Conservation (phyloP, 2,329 filamentous ascomycete genomes). For the Xylaria sp. region DNA sequence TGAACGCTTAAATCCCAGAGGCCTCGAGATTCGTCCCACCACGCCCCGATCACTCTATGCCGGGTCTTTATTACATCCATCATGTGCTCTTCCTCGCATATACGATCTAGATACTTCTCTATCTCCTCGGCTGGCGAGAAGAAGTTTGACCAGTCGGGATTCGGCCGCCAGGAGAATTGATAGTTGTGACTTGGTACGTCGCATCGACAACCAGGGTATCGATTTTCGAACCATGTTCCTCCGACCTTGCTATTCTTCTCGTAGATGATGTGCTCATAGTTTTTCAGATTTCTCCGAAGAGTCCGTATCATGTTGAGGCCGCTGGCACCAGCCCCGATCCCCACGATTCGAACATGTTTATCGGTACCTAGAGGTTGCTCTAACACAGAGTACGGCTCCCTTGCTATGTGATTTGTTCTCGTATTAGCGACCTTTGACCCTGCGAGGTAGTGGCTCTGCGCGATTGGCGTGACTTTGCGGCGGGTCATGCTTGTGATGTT, state of each 20-base stretch:
- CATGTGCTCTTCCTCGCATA: constrained; percentile 61
- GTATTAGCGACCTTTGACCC: constrained; percentile 38
- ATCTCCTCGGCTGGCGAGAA: constrained; percentile 67
- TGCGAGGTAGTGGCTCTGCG: constrained; percentile 29
- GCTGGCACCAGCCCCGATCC: constrained; percentile 57
- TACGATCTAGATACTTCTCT: constrained; percentile 59
- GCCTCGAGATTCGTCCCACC: constrained; percentile 57
- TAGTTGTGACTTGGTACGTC: constrained; percentile 70
- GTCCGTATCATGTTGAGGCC: constrained; percentile 58
- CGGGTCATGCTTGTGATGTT: constrained; percentile 44
- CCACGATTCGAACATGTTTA: constrained; percentile 56
- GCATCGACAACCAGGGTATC: constrained; percentile 66
- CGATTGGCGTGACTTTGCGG: constrained; percentile 36
- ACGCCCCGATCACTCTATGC: constrained; percentile 55
- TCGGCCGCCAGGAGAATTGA: constrained; percentile 69
- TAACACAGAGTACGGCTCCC: constrained; percentile 48
- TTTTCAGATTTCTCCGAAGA: constrained; percentile 54
- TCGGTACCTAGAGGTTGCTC: constrained; percentile 53
- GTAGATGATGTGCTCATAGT: constrained; percentile 61
- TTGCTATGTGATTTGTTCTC: constrained; percentile 29
- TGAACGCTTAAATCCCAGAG: constrained; percentile 56
- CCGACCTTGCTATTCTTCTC: constrained; percentile 66
- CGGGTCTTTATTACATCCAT: constrained; percentile 55
- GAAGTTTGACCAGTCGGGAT: constrained; percentile 67
- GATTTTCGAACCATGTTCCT: constrained; percentile 69